A percentile compares a stretch with the other conserved stretches of the same genome.
Evolutionary conservation across 495 filamentous ascomycete genomes (phyloP).

Genomic region (Neurospora hispaniola): DNA sequence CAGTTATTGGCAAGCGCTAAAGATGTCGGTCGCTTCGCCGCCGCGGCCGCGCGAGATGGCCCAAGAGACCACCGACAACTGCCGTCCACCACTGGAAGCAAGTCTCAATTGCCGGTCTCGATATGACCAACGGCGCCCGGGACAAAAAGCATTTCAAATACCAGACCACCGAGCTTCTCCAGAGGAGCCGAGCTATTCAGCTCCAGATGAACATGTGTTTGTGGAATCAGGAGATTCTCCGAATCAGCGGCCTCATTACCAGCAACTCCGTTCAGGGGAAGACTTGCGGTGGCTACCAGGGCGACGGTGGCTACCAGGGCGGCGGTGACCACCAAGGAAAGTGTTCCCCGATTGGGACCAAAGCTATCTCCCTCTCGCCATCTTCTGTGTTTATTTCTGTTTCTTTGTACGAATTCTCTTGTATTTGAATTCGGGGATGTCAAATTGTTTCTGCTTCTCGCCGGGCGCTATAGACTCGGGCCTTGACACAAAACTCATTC

Average conservation of each 20-base stretch:
- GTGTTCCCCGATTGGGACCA: not conserved
- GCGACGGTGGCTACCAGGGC: too few relatives aligned
- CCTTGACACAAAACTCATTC: not conserved
- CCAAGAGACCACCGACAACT: not conserved
- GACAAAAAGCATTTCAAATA: conserved; percentile 71
- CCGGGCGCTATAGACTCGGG: not conserved
- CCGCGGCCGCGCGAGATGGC: not conserved
- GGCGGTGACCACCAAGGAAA: not conserved
- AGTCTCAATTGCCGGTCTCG: conserved; percentile 3
- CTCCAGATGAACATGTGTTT: conserved; percentile 33
- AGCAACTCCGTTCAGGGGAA: too few relatives aligned
- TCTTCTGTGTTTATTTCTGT: not conserved
- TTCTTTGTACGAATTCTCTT: not conserved
- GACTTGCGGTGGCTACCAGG: too few relatives aligned
- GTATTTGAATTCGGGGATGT: not conserved
- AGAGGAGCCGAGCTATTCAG: conserved; percentile 46
- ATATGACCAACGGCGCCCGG: conserved; percentile 59
- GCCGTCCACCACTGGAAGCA: not conserved
- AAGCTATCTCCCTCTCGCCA: not conserved
- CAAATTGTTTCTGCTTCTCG: too few relatives aligned
- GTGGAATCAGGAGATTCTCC: not conserved
- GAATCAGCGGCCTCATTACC: not conserved
- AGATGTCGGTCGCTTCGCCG: not conserved
- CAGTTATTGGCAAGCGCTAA: not conserved
- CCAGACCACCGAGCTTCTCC: conserved; percentile 73